Evolutionary conservation across 148 eudicot species (phyloP).

Genomic region (Salicornia ramosissima): DNA sequence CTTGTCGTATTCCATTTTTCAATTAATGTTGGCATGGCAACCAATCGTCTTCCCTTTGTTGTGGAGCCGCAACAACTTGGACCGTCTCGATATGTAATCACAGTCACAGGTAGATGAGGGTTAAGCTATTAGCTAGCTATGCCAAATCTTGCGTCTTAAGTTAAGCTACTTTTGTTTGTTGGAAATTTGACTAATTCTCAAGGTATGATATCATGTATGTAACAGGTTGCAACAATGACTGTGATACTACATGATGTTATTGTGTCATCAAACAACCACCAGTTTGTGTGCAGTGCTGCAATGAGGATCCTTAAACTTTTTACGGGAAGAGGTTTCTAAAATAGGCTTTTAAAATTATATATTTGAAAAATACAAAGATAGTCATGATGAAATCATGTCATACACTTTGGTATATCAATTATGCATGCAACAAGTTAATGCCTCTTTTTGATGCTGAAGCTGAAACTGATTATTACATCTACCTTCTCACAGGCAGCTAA

Average conservation of each 20-base stretch:
- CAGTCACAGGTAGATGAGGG: constrained; percentile 15
- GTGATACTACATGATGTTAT: constrained; percentile 59
- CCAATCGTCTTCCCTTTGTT: constrained; percentile 16
- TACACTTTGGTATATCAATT: too few relatives aligned
- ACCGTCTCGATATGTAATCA: constrained; percentile 8
- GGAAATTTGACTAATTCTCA: background rate
- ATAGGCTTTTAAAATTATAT: too few relatives aligned
- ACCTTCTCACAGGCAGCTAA: too few relatives aligned
- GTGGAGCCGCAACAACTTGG: constrained; percentile 15
- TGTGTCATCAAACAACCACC: constrained; percentile 61
- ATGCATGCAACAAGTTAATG: too few relatives aligned
- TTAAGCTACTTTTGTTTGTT: too few relatives aligned
- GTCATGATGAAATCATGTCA: too few relatives aligned
- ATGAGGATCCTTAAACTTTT: constrained; percentile 31
- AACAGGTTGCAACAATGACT: constrained; percentile 56
- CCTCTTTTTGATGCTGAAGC: background rate
- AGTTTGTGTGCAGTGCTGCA: constrained; percentile 52
- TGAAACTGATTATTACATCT: constrained; percentile 19
- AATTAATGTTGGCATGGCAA: constrained; percentile 4
- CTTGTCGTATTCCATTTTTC: constrained; percentile 1
- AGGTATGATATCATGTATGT: background rate
- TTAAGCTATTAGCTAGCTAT: too few relatives aligned
- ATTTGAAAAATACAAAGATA: too few relatives aligned
- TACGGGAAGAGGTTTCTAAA: background rate
- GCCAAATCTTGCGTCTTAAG: too few relatives aligned